phyloP scores from a whole-genome alignment of 257 asterid species.

The Nicotiana tabacum region DNA sequence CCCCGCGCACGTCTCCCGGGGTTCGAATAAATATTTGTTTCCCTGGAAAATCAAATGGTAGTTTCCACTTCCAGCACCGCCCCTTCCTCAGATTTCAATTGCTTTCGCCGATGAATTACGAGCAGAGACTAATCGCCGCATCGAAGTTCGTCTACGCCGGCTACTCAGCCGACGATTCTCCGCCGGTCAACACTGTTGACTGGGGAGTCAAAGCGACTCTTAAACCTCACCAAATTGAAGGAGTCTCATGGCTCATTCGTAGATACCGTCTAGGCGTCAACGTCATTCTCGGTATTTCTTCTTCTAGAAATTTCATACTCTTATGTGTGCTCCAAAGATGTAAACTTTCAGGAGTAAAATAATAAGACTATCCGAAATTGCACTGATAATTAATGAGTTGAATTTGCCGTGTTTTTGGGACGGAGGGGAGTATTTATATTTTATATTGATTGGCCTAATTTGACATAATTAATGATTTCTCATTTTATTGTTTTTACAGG shows the following conservation, averaged over 20 bases:
- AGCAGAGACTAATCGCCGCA: constrained; percentile 64
- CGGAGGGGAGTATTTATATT: background rate
- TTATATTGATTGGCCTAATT: background rate
- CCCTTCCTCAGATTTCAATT: background rate
- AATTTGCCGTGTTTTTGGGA: background rate
- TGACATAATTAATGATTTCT: background rate
- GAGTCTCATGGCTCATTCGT: constrained; percentile 81
- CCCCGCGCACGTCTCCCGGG: constrained; percentile 4
- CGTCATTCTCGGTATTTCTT: constrained; percentile 69
- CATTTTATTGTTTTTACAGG: constrained; percentile 47
- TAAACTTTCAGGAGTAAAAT: background rate
- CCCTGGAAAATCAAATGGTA: background rate
- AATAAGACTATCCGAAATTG: background rate
- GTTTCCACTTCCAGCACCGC: constrained; percentile 9
- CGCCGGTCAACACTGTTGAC: constrained; percentile 27
- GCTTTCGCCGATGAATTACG: constrained; percentile 51
- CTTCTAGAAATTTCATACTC: background rate
- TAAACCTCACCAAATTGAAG: constrained; percentile 85
- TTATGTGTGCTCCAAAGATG: background rate
- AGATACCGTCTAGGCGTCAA: constrained; percentile 79
- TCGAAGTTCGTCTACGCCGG: constrained; percentile 61
- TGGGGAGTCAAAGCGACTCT: constrained; percentile 56
- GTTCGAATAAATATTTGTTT: background rate
- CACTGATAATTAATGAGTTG: background rate
- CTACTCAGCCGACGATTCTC: constrained; percentile 31